Base-by-base conservation (phyloP, 352 stramenopile genomes). In the Globisporangium echinulatum region DNA sequence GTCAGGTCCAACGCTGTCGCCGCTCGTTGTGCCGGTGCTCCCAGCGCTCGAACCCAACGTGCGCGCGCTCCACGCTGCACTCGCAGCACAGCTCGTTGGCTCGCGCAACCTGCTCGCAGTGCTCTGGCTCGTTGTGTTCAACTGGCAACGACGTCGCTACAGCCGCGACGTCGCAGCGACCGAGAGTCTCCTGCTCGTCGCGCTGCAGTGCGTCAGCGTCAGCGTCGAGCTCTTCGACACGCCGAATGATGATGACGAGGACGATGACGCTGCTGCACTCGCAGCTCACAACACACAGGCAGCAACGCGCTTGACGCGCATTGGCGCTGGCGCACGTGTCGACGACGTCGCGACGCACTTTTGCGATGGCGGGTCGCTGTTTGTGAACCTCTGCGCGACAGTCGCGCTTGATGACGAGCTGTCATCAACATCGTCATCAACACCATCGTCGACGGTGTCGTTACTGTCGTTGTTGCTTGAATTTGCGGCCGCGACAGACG, bases 171-270 rank as follows among this genome's bases (percentile, higher is more conserved):
- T 47, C 5, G 61, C 37, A 7, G 62, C 68, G 15, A 85, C 64
- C 39, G 80, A 88, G n/a, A 88, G 72, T 36, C 44, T 90, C 17
- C 40, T 90, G 25, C 65, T 90, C n/a, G 68, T 66, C 39, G 75
- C 68, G 15, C 57, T 90, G 13, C 67, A 85, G 13, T 79, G 64
- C 40, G 48, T 90, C 7, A 86, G 78, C 36, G 64, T 90, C 25
- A 77, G 69, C 17, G 62, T 78, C 4, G 59, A 77, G 10, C 40
- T 71, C 7, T 62, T 69, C 7, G 53, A 54, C 19, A 25, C 62
- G 36, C 5, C 37, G 19, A 57, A 63, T 48, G 55, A 58, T n/a
- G 40, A 33, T 11, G 43, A 39, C 50, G 53, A 33, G 7, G 53
- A 43, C 7, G 48, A 19, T 37, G 42, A 64, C 19, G 38, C 17